Percentiles rank a stretch among this genome's conserved stretches.
Conservation (phyloP, 768 basidiomycete species). For the Amanita rubescens region DNA sequence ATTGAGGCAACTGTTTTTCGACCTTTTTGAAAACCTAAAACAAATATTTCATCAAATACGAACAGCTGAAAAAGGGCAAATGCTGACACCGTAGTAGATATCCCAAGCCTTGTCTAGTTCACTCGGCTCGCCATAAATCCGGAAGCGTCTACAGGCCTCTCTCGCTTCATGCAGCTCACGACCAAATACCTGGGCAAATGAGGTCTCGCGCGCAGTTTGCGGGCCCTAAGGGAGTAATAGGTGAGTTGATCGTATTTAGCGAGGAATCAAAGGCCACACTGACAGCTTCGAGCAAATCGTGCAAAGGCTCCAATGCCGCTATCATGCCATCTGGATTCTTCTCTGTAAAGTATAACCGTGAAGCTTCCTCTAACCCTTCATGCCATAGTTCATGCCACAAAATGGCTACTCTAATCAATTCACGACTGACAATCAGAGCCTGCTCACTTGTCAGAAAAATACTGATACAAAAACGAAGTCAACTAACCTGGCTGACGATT, state of each 20-base stretch:
- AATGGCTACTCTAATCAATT: constrained; percentile 95
- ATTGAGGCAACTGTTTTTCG: constrained; percentile 84
- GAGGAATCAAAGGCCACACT: constrained; percentile 16
- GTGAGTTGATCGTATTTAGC: constrained; percentile 3
- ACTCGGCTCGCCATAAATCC: constrained; percentile 75
- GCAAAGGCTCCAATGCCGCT: constrained; percentile 82
- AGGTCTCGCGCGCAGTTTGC: constrained; percentile 88
- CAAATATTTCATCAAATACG: neutral
- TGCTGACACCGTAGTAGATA: constrained; percentile 84
- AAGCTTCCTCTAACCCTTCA: constrained; percentile 96
- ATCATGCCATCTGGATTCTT: constrained; percentile 98
- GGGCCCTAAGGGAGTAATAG: constrained; percentile 55
- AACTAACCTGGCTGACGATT: constrained; percentile 77
- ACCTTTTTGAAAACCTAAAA: constrained; percentile 89
- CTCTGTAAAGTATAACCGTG: constrained; percentile 92
- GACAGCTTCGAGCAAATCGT: constrained; percentile 85
- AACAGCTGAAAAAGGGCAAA: neutral
- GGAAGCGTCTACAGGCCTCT: constrained; percentile 83
- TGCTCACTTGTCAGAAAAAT: constrained; percentile 20
- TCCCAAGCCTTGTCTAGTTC: constrained; percentile 99
- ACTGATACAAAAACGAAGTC: neutral
- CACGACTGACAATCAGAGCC: constrained; percentile 85
- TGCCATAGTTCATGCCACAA: constrained; percentile 99
- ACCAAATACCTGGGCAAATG: constrained; percentile 91
- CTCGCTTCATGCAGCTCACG: constrained; percentile 89